Percentiles rank a stretch among this genome's conserved stretches.
Conservation (phyloP, 331 rosid species). For the Quercus tomentella region DNA sequence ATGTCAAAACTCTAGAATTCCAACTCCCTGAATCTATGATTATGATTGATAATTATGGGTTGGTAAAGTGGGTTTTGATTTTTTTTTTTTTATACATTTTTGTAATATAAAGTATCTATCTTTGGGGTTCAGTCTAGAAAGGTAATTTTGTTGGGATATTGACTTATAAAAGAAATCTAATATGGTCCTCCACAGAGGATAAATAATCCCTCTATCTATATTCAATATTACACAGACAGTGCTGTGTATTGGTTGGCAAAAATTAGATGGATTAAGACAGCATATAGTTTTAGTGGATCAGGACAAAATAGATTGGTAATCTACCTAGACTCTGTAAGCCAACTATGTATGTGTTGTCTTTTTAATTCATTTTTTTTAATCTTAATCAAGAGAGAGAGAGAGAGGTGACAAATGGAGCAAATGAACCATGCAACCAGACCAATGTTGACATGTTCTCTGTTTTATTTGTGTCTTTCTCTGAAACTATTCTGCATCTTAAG, state of each 20-base stretch:
- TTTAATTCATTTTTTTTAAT: background rate
- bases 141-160: background rate
- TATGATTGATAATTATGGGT: too few relatives aligned
- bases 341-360: background rate
- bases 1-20: too few relatives aligned
- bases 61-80: background rate
- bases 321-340: background rate
- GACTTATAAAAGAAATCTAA: background rate
- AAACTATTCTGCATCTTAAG: too few relatives aligned
- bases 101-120: too few relatives aligned
- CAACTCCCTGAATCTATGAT: too few relatives aligned
- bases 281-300: background rate
- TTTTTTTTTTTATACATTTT: background rate
- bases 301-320: slow-evolving; percentile 5
- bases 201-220: background rate
- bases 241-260: slow-evolving; percentile 17
- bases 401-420: background rate
- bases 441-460: background rate
- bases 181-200: background rate
- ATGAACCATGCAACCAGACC: background rate
- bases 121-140: background rate
- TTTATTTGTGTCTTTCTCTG: background rate
- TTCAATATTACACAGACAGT: background rate
- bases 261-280: slow-evolving; percentile 3
- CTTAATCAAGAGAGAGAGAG: background rate